Conservation (phyloP, 2,329 filamentous ascomycete genomes). For the Blastomyces gilchristii region DNA sequence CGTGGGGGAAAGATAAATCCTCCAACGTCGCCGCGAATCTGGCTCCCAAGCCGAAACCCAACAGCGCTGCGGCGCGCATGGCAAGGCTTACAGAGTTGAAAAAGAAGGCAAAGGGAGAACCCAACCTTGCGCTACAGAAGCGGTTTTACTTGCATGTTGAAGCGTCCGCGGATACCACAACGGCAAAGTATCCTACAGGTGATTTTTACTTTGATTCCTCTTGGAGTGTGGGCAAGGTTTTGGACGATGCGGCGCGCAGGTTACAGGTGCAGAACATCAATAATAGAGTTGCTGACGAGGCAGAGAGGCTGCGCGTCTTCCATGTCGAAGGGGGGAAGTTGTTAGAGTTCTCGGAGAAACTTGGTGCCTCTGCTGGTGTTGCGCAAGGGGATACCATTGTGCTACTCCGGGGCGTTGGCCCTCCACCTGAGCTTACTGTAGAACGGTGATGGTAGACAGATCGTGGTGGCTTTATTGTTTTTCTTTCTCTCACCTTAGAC, state of each 20-base stretch:
- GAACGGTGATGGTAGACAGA: conserved; percentile 32
- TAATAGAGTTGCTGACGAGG: conserved; percentile 38
- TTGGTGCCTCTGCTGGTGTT: conserved; percentile 52
- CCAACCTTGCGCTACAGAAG: conserved; percentile 68
- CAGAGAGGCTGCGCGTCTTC: conserved; percentile 74
- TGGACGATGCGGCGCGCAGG: conserved; percentile 37
- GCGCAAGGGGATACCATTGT: conserved; percentile 84
- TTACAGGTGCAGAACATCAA: conserved; percentile 38
- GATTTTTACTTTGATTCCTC: conserved; percentile 72
- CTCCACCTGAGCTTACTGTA: conserved; percentile 66
- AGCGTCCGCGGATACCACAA: conserved; percentile 76
- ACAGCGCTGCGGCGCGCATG: conserved; percentile 53
- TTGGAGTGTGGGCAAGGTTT: conserved; percentile 71
- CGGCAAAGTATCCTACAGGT: conserved; percentile 69
- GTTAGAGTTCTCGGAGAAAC: conserved; percentile 78
- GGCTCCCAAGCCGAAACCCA: conserved; percentile 54
- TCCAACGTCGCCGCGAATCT: conserved; percentile 53
- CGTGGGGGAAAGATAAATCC: conserved; percentile 70
- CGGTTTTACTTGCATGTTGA: conserved; percentile 86
- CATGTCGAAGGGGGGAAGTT: conserved; percentile 84
- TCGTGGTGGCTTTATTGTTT: background rate
- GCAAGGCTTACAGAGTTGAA: conserved; percentile 69
- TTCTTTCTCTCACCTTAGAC: background rate
- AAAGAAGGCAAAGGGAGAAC: conserved; percentile 80
- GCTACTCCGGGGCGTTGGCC: conserved; percentile 71